These are phyloP conservation scores for Cadophora gregata DNA, from an alignment of 2,329 filamentous ascomycete genomes.

Conservation along the genomic window DNA sequence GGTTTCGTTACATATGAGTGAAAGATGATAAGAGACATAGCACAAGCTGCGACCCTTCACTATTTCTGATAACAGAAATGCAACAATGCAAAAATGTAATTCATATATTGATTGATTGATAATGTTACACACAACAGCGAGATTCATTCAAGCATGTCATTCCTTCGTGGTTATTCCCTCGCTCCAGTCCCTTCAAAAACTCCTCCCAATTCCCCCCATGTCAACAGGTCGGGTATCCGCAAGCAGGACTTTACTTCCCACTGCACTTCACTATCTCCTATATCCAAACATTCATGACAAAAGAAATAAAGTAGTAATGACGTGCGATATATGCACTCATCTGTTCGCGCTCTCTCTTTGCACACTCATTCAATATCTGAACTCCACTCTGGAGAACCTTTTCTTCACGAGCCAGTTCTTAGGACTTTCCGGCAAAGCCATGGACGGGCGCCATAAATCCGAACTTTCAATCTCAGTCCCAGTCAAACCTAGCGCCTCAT, in stretches of 20 bases:
- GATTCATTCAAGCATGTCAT: background rate
- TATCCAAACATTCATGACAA: background rate
- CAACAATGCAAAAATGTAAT: background rate
- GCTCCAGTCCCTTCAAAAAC: too few relatives aligned
- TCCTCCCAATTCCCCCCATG: background rate
- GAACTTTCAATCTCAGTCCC: slow-evolving; percentile 27
- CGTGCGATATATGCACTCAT: too few relatives aligned
- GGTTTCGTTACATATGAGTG: too few relatives aligned
- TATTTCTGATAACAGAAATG: too few relatives aligned
- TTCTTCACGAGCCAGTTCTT: slow-evolving; percentile 36
- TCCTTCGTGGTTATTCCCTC: background rate
- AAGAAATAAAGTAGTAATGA: background rate
- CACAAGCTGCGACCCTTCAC: too few relatives aligned
- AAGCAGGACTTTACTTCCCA: background rate
- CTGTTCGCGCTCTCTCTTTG: too few relatives aligned
- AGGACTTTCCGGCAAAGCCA: slow-evolving; percentile 26
- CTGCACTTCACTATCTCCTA: background rate
- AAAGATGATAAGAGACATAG: too few relatives aligned
- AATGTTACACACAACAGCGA: slow-evolving; percentile 4
- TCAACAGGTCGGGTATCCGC: slow-evolving; percentile 2
- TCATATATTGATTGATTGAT: slow-evolving; percentile 4
- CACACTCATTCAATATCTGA: slow-evolving; percentile 34
- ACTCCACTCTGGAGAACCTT: slow-evolving; percentile 31
- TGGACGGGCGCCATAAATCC: slow-evolving; percentile 34
- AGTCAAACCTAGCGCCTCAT: slow-evolving; percentile 11